A percentile compares a stretch with the other conserved stretches of the same genome.
Conservation (phyloP, 148 eudicot genomes). For the Vaccinium myrtillus region DNA sequence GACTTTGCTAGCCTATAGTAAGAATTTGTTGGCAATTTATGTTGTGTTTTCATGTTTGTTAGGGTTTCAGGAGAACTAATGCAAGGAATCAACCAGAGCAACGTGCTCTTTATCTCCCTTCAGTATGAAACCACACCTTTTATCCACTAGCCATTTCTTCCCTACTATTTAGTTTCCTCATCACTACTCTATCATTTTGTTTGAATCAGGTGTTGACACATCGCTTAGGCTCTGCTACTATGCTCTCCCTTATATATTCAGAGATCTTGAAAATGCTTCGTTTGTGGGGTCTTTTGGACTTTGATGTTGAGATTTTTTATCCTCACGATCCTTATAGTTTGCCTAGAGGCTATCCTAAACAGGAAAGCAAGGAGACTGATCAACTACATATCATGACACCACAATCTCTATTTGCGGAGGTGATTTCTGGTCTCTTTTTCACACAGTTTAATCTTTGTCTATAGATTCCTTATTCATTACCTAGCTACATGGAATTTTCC, state of each 20-base stretch:
- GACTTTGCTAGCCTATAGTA: background rate
- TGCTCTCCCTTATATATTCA: conserved; percentile 72
- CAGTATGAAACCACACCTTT: conserved; percentile 44
- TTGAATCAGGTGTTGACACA: conserved; percentile 70
- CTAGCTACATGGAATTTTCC: background rate
- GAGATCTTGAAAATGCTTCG: conserved; percentile 79
- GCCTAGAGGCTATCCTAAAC: conserved; percentile 79
- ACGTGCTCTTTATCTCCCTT: conserved; percentile 83
- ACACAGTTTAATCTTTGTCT: conserved; percentile 2
- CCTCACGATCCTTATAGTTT: conserved; percentile 62
- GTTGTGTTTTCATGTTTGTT: conserved; percentile 17
- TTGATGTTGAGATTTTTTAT: conserved; percentile 77
- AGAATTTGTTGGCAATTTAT: conserved; percentile 1
- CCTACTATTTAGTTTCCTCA: background rate
- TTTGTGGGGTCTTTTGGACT: conserved; percentile 60
- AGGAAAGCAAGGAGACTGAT: conserved; percentile 68
- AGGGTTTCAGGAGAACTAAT: conserved; percentile 73
- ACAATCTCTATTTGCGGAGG: conserved; percentile 70
- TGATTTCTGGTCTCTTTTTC: conserved; percentile 24
- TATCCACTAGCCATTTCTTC: background rate
- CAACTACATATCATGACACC: conserved; percentile 68
- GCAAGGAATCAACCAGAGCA: conserved; percentile 49
- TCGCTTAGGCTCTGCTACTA: conserved; percentile 71
- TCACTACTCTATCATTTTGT: background rate
- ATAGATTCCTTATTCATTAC: background rate